A percentile compares a stretch with the other conserved stretches of the same genome.
These are phyloP conservation scores for Jatropha podagrica DNA, from an alignment of 441 rosid species.

Conservation along the genomic window DNA sequence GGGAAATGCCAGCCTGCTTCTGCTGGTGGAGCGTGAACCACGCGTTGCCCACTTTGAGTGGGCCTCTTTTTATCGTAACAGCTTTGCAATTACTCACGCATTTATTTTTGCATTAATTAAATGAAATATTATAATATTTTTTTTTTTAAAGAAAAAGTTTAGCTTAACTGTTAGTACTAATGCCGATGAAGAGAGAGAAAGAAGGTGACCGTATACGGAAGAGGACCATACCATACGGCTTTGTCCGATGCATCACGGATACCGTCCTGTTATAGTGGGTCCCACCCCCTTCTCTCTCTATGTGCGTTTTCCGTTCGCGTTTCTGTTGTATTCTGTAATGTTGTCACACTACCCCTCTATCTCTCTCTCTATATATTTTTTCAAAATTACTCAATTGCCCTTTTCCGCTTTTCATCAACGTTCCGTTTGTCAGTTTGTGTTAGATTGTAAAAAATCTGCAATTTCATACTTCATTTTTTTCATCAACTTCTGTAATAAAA, in stretches of 20 bases:
- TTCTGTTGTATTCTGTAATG: not conserved
- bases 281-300: slow-evolving; percentile 16
- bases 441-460: too few species aligned
- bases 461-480: too few species aligned
- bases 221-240: slow-evolving; percentile 75
- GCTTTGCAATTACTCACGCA: not conserved
- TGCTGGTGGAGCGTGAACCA: slow-evolving; percentile 10
- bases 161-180: not conserved
- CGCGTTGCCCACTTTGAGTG: slow-evolving; percentile 10
- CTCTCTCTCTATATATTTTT: too few species aligned
- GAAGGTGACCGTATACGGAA: slow-evolving; percentile 67
- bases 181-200: slow-evolving; percentile 1
- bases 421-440: too few species aligned
- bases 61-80: not conserved
- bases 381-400: slow-evolving; percentile 19
- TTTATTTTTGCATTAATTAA: not conserved
- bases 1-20: slow-evolving; percentile 25
- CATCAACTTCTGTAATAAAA: too few species aligned
- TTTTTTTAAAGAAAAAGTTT: not conserved
- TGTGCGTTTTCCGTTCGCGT: not conserved
- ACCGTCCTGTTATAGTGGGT: slow-evolving; percentile 24
- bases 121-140: too few species aligned
- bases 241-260: slow-evolving; percentile 45
- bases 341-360: not conserved
- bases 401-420: not conserved